These are phyloP conservation scores for Halophytophthora polymorphica DNA, from an alignment of 352 stramenopile genomes.

Conservation along the genomic window DNA sequence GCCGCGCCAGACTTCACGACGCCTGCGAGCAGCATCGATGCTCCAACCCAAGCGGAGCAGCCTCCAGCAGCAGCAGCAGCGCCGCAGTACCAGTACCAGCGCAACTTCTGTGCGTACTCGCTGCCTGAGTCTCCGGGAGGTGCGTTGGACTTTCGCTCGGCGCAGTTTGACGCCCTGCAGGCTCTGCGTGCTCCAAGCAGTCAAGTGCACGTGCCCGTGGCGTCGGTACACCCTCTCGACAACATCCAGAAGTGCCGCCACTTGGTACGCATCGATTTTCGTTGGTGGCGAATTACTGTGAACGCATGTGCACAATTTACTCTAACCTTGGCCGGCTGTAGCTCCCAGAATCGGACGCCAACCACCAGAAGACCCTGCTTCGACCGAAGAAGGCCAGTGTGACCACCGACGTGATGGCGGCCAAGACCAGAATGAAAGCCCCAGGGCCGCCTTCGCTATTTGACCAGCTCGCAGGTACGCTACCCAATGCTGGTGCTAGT, in stretches of 20 bases:
- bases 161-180: constrained; percentile 49
- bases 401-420: constrained; percentile 12
- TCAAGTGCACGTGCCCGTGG: constrained; percentile 25
- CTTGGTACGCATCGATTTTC: constrained; percentile 31
- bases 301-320: not conserved
- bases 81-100: constrained; percentile 26
- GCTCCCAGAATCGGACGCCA: constrained; percentile 60
- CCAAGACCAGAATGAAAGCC: constrained; percentile 4
- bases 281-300: not conserved
- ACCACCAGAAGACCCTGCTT: constrained; percentile 41
- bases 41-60: not conserved
- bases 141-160: constrained; percentile 48
- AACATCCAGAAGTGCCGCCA: constrained; percentile 87
- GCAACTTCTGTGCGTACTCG: constrained; percentile 27
- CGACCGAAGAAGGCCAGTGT: constrained; percentile 26
- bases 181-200: constrained; percentile 33
- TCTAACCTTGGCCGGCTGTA: constrained; percentile 16
- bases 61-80: constrained; percentile 2
- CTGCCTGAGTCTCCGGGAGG: constrained; percentile 10
- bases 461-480: constrained; percentile 49
- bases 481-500: not conserved
- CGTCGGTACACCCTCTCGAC: constrained; percentile 56
- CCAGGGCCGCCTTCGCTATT: constrained; percentile 35
- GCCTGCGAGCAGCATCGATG: not conserved
- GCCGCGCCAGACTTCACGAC: constrained; percentile 35